These are phyloP conservation scores for Penicillium sumatraense DNA, from an alignment of 2,329 filamentous ascomycete species.

Conservation along the genomic window DNA sequence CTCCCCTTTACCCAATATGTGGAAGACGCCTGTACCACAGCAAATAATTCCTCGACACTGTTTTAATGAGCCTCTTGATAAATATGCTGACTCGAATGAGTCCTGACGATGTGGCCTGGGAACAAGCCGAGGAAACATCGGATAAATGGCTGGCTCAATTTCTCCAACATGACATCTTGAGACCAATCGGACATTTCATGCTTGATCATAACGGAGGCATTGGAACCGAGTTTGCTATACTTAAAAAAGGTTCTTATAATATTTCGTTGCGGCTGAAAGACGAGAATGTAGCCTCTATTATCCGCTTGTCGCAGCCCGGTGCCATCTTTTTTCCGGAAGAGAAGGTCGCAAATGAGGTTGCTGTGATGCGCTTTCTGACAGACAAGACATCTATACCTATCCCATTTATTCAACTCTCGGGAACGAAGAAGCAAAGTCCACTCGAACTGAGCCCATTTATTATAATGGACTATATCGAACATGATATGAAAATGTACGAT, in stretches of 20 bases:
- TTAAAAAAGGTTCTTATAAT: neutral
- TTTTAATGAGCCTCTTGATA: too few relatives aligned
- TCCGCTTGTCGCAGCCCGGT: constrained; percentile 25
- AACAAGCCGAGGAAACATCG: constrained; percentile 5
- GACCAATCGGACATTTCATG: neutral
- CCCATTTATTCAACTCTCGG: neutral
- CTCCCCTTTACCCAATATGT: too few relatives aligned
- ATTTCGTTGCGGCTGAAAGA: neutral
- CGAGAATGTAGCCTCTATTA: constrained; percentile 7
- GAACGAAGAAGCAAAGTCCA: neutral
- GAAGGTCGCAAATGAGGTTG: neutral
- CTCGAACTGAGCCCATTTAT: constrained; percentile 24
- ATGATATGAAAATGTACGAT: constrained; percentile 18
- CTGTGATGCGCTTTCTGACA: neutral
- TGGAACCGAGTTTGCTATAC: neutral
- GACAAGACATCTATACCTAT: neutral
- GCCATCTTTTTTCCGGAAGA: neutral
- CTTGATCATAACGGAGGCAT: neutral
- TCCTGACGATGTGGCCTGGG: constrained; percentile 9
- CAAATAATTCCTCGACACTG: too few relatives aligned
- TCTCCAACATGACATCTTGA: neutral
- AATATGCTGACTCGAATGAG: constrained; percentile 9
- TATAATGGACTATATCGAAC: constrained; percentile 39
- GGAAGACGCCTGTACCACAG: too few relatives aligned
- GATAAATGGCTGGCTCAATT: constrained; percentile 7